Evolutionary conservation across 139 green algal genomes (phyloP), one percentile per base, ranked within the genome.

Genomic region (Tetradesmus obliquus): DNA sequence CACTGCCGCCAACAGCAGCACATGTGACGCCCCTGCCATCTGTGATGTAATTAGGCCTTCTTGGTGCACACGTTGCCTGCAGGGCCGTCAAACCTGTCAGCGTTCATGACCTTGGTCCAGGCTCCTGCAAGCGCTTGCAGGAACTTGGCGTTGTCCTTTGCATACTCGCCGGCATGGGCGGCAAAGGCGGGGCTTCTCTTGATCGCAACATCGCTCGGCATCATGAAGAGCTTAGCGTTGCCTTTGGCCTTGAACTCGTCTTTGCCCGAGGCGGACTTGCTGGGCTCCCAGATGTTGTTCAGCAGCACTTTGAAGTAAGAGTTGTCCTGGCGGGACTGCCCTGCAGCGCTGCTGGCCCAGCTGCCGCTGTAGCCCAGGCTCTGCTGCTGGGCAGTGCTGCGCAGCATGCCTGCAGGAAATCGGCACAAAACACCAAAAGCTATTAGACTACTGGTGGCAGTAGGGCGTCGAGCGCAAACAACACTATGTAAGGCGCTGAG

Each of bases 21-120:
- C 32, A 45, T 45, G 32, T 45, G 32, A 45, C 32, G 32, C 32
- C 32, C 32, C 32, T 45, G 32, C 69, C 69, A 17, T 79, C 15
- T 79, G 19, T 17, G 17, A 79, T 79, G 17, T 19, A 79, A 79
- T 17, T 79, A 79, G 19, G 69, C 69, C 81, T 69, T 69, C 45
- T 86, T 54, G 57, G 15, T 32, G 88, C 93, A 95, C 79, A 74
- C 60, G 82, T 86, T 95, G 9, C 84, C 54, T 3, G 79, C 45
- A 20, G 93, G 93, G 1, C 93, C 93, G 5, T 92, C 55, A 86
- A 94, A 95, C 72, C 94, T 91, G 89, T 95, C 94, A 2, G 92
- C 92, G 57, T 94, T 94, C 92, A 95, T 94, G 12, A 94, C 5
- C 86, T 91, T 84, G 2, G 32, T 92, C 94, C 94, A 95, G 0